Evolutionary conservation across 805 yeast genomes (phyloP).

Genomic region (Starmerella floris): DNA sequence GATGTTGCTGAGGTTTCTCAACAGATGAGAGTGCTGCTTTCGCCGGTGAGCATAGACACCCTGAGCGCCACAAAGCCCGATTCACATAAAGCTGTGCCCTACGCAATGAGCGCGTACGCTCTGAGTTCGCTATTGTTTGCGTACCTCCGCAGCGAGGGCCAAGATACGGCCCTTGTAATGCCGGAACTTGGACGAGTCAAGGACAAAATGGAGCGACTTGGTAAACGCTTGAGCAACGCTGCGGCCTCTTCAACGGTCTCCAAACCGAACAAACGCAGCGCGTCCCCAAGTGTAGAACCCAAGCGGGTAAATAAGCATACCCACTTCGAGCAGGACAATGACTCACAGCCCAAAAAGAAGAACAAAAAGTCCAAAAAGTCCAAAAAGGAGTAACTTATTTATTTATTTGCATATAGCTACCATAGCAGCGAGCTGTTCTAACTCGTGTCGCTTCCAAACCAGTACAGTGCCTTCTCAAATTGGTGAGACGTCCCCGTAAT

Average conservation of each 20-base stretch:
- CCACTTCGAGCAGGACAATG: constrained; percentile 18
- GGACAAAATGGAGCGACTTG: constrained; percentile 23
- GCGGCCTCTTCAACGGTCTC: neutral
- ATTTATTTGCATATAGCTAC: too few relatives aligned
- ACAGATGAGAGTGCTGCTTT: constrained; percentile 14
- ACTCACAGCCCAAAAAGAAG: neutral
- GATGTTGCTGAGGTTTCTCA: constrained; percentile 15
- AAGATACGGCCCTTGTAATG: constrained; percentile 44
- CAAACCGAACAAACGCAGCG: neutral
- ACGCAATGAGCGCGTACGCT: constrained; percentile 33
- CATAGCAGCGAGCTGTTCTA: too few relatives aligned
- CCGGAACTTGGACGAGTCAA: constrained; percentile 32
- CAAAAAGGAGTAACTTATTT: neutral
- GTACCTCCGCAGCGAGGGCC: constrained; percentile 45
- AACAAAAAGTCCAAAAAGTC: constrained; percentile 1
- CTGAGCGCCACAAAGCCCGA: constrained; percentile 14
- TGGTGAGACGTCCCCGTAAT: too few relatives aligned
- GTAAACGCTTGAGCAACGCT: neutral
- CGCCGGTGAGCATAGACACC: constrained; percentile 11
- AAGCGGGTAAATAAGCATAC: constrained; percentile 5
- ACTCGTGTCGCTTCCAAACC: too few relatives aligned
- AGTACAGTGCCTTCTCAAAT: too few relatives aligned
- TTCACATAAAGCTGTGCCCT: constrained; percentile 13
- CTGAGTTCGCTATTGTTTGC: constrained; percentile 46
- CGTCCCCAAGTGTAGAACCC: neutral